These are phyloP conservation scores for Helicostylum pulchrum DNA, from an alignment of 192 early-diverging fungal species.

Conservation along the genomic window DNA sequence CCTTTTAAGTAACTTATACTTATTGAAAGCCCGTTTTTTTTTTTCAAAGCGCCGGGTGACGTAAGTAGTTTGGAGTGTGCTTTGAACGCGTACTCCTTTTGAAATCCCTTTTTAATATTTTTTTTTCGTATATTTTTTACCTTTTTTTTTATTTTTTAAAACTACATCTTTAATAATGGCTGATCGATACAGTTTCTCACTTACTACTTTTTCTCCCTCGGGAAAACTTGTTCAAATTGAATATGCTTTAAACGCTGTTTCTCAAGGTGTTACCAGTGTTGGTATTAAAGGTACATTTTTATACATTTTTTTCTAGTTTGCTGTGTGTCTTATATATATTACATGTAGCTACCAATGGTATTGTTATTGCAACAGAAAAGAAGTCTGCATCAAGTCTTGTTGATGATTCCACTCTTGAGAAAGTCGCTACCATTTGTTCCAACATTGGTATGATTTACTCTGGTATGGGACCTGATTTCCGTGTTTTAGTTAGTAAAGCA, in stretches of 20 bases:
- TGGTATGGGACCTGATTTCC: conserved; percentile 98
- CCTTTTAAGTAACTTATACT: too few relatives aligned
- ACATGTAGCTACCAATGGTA: conserved; percentile 68
- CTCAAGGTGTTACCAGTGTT: conserved; percentile 84
- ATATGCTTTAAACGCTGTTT: conserved; percentile 92
- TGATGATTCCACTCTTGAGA: conserved; percentile 89
- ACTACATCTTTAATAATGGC: conserved; percentile 30
- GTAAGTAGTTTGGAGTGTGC: too few relatives aligned
- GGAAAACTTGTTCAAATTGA: conserved; percentile 99
- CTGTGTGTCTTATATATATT: not conserved
- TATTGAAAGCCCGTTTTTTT: too few relatives aligned
- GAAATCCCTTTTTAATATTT: too few relatives aligned
- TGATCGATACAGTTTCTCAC: conserved; percentile 90
- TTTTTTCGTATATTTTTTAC: too few relatives aligned
- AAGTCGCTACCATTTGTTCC: conserved; percentile 83
- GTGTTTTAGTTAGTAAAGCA: conserved; percentile 91
- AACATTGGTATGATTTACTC: conserved; percentile 99
- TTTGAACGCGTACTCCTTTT: too few relatives aligned
- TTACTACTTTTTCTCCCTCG: conserved; percentile 98
- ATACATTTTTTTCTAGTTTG: not conserved
- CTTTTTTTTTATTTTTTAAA: too few relatives aligned
- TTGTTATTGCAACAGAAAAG: conserved; percentile 98
- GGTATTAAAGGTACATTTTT: conserved; percentile 84
- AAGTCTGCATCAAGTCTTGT: conserved; percentile 90
- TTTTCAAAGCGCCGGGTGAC: too few relatives aligned